Conservation (phyloP, 2,329 filamentous ascomycete species). For the Ceratocystis variospora region DNA sequence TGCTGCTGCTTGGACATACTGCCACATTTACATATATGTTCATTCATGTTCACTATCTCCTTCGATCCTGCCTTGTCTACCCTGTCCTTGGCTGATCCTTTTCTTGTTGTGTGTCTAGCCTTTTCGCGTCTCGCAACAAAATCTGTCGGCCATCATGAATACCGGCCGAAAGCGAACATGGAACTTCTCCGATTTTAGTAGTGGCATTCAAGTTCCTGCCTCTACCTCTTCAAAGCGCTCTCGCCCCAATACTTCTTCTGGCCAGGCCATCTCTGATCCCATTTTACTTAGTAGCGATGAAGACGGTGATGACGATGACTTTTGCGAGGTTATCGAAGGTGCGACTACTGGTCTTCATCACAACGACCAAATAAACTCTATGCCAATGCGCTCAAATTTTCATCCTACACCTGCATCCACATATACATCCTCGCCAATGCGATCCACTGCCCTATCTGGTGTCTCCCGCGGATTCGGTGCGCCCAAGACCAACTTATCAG, state of each 20-base stretch:
- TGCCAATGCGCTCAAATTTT: neutral
- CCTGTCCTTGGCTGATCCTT: neutral
- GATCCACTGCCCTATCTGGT: neutral
- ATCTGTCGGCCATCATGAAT: neutral
- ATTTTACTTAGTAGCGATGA: constrained; percentile 12
- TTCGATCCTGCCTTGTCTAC: neutral
- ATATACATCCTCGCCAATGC: neutral
- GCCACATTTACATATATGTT: neutral
- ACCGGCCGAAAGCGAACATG: neutral
- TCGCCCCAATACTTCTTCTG: neutral
- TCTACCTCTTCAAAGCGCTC: neutral
- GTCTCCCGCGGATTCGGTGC: neutral
- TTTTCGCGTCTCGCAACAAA: neutral
- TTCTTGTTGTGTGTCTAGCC: neutral
- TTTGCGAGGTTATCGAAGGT: neutral
- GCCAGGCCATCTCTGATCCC: neutral
- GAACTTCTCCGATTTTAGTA: neutral
- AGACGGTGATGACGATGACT: constrained; percentile 13
- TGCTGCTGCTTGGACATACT: neutral
- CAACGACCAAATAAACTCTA: too few species aligned
- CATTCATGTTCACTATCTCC: too few species aligned
- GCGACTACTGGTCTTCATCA: constrained; percentile 9
- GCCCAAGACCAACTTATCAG: neutral
- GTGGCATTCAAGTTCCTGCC: too few species aligned
- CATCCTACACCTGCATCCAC: neutral